phyloP scores from a whole-genome alignment of 2,329 filamentous ascomycete species.

The Exutisphaerella laricina region DNA sequence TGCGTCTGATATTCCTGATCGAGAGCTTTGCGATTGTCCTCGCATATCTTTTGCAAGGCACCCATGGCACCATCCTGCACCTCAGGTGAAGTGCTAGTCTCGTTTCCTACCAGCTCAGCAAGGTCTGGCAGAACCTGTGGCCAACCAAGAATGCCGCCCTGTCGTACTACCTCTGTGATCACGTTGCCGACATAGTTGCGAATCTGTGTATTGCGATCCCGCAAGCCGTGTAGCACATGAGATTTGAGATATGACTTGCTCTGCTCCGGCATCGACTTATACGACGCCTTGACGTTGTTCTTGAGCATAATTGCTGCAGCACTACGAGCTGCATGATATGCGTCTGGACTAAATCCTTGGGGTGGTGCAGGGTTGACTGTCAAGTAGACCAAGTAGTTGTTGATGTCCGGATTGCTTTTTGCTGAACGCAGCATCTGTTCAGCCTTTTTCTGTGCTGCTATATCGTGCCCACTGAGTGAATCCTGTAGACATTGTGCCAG shows the following conservation, averaged over 20 bases:
- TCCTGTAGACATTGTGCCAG: constrained; percentile 84
- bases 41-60: constrained; percentile 89
- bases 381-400: constrained; percentile 93
- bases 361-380: constrained; percentile 65
- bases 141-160: constrained; percentile 83
- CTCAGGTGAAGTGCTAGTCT: constrained; percentile 59
- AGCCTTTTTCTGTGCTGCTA: constrained; percentile 76
- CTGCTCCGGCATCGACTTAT: constrained; percentile 66
- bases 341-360: constrained; percentile 53
- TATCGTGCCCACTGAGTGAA: constrained; percentile 80
- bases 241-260: constrained; percentile 75
- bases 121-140: constrained; percentile 83
- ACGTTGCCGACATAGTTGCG: constrained; percentile 87
- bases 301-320: constrained; percentile 93
- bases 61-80: constrained; percentile 92
- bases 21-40: constrained; percentile 83
- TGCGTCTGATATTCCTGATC: constrained; percentile 85
- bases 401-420: constrained; percentile 82
- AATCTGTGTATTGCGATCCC: constrained; percentile 76
- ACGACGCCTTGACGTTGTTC: constrained; percentile 75
- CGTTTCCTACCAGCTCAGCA: constrained; percentile 69
- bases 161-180: constrained; percentile 82
- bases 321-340: constrained; percentile 71
- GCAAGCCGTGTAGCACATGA: constrained; percentile 69
- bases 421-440: constrained; percentile 95